These are phyloP conservation scores for Platanus orientalis DNA, from an alignment of 164 flowering plant species.

Conservation along the genomic window DNA sequence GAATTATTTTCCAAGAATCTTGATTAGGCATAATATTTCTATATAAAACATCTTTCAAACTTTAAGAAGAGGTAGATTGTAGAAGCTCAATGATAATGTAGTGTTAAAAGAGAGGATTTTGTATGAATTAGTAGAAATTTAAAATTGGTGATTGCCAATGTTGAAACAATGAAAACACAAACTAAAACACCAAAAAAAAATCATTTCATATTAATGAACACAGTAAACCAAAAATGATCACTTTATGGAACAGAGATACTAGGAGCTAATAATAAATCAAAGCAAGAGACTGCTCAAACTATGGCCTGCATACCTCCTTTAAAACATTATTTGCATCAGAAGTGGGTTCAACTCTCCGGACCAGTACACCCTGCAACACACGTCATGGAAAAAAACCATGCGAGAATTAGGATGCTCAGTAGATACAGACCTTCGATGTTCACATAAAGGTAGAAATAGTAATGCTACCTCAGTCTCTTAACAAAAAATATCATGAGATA, in stretches of 20 bases:
- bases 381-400: constrained; percentile 1
- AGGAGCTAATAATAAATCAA: too few species aligned
- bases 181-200: too few species aligned
- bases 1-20: constrained; percentile 6
- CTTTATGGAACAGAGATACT: too few species aligned
- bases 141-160: not conserved
- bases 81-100: not conserved
- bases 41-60: not conserved
- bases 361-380: constrained; percentile 77
- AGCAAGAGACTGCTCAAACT: too few species aligned
- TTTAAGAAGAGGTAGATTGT: too few species aligned
- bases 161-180: not conserved
- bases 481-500: too few species aligned
- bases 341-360: constrained; percentile 87
- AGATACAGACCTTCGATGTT: constrained; percentile 1
- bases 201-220: too few species aligned
- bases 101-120: not conserved
- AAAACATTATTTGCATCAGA: constrained; percentile 72
- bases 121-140: not conserved
- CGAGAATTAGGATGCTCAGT: not conserved
- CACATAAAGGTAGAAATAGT: not conserved
- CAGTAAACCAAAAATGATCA: too few species aligned
- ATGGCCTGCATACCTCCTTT: constrained; percentile 71
- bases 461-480: too few species aligned
- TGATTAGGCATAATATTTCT: not conserved